Base-by-base conservation (phyloP, 345 rosid species). In the Hypericum perforatum region DNA sequence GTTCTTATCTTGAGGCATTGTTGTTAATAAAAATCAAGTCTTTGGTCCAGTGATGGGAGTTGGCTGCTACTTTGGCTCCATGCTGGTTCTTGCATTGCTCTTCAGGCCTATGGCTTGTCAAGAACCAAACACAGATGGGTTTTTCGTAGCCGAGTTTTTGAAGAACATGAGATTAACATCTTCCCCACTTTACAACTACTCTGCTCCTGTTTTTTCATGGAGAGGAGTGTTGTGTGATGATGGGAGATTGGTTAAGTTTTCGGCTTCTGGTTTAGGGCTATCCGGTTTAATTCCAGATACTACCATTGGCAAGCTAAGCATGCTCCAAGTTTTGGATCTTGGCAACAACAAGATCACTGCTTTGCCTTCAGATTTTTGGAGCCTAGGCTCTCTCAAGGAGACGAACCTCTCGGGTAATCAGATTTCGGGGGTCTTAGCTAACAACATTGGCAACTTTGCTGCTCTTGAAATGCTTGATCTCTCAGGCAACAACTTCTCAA, bases 301-400 rank as follows among this genome's bases (percentile, higher is more conserved):
- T 49, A 91, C 98, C 67, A 74, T 91, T 63, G 96, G 98, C 36
- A 91, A 86, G 69, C 86, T 91, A 62, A 82, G 65, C 72, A 80
- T 79, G 68, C 92, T 86, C 53, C 81, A 75, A 53, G 45, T 62
- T 69, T 66, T 91, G 75, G 91, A 91, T 74, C 94, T 91, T 50
- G 82, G 96, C 75, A 59, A 75, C 67, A 91, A 86, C 79, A 79
- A 71, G 59, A 82, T 91, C 76, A 75, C 92, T 32, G 78, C 73
- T 61, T 73, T 91, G 61, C 85, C 96, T 57, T 71, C 95, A 48
- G 98, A 91, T 75, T 77, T 86, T 39, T 86, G 96, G 98, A 84
- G 91, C 70, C 71, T 91, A 46, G 74, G 75, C 64, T 76, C 81
- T 41, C 80, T 91, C 52, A 75, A 67, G 66, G 66, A 16, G 46